These are phyloP conservation scores for Inonotus hispidus DNA, from an alignment of 1,284 basidiomycete genomes.

Conservation along the genomic window DNA sequence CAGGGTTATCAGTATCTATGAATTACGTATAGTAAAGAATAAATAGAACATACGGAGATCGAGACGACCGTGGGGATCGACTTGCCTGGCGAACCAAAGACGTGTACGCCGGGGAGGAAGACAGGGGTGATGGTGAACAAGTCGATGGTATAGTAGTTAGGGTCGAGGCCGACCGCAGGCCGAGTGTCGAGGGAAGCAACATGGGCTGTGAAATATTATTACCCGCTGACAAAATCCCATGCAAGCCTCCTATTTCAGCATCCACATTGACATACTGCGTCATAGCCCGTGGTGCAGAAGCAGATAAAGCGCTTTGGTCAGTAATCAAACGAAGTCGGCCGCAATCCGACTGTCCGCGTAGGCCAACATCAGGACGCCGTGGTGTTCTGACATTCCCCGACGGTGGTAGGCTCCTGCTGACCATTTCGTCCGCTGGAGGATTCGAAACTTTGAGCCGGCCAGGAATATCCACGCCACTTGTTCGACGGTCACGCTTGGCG, in stretches of 20 bases:
- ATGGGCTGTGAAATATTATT: slow-evolving; percentile 43
- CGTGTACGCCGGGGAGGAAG: slow-evolving; percentile 13
- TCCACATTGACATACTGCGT: slow-evolving; percentile 53
- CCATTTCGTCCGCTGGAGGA: slow-evolving; percentile 25
- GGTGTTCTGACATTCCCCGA: slow-evolving; percentile 24
- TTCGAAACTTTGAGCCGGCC: slow-evolving; percentile 11
- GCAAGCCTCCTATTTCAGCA: slow-evolving; percentile 20
- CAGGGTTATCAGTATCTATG: slow-evolving; percentile 17
- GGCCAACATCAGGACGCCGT: slow-evolving; percentile 6
- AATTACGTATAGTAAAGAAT: slow-evolving; percentile 3
- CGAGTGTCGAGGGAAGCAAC: slow-evolving; percentile 63
- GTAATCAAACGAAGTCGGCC: slow-evolving; percentile 24
- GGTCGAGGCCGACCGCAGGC: slow-evolving; percentile 42
- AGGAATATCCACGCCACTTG: slow-evolving; percentile 10
- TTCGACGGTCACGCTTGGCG: slow-evolving; percentile 21
- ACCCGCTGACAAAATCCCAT: slow-evolving; percentile 46
- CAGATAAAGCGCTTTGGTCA: background rate
- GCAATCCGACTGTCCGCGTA: slow-evolving; percentile 19
- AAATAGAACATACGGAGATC: slow-evolving; percentile 18
- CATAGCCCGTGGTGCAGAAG: slow-evolving; percentile 60
- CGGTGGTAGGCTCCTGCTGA: slow-evolving; percentile 51
- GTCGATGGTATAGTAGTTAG: slow-evolving; percentile 10
- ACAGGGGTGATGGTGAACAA: slow-evolving; percentile 13
- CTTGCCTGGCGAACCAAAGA: slow-evolving; percentile 11
- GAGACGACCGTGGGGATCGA: slow-evolving; percentile 8